Evolutionary conservation across 1,284 basidiomycete genomes (phyloP), one percentile per base, ranked within the genome.

Genomic region (Rhodotorula sp.): DNA sequence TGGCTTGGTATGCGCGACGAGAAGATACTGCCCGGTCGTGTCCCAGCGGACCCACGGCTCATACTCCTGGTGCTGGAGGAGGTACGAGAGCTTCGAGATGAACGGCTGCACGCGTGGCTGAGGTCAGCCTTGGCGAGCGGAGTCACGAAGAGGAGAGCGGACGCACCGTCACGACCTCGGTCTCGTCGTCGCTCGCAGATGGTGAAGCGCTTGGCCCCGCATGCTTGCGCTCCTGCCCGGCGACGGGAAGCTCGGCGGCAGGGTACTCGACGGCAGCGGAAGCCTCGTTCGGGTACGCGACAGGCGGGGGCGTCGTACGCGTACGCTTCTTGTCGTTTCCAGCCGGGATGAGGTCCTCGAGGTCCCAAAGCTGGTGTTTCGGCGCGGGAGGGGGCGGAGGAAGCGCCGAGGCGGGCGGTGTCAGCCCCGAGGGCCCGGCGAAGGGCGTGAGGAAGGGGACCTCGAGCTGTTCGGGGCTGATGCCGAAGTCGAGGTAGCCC

Each of bases 1-100:
- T 22, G 67, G 65, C 59, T 70, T 68, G 27, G 67, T 61, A 60
- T 75, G 73, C 15, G 73, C 73, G 56, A 75, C 66, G 37, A 75
- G 58, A 50, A 75, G 62, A 56, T 66, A 41, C 3, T 63, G 54
- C 10, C 73, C 72, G 27, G 66, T 37, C 3, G 62, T 29, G 48
- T 72, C 71, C 71, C 71, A 73, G 0, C 71, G 59, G 27, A 75
- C 50, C 68, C 65, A 74, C 21, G 65, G 60, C 46, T 61, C 32
- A 56, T 72, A 68, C 53, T 72, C 71, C 4, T 4, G 22, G 48
- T 75, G 73, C 15, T 61, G 63, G 44, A 75, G 68, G 4, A 75
- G 60, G 68, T 68, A 72, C 15, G 54, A 59, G 19, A 75, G 66
- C 29, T 75, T 75, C 22, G 64, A 65, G 58, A 74, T 72, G 65